phyloP scores from a whole-genome alignment of 208 protist species.

The Naegleria lovaniensis region DNA sequence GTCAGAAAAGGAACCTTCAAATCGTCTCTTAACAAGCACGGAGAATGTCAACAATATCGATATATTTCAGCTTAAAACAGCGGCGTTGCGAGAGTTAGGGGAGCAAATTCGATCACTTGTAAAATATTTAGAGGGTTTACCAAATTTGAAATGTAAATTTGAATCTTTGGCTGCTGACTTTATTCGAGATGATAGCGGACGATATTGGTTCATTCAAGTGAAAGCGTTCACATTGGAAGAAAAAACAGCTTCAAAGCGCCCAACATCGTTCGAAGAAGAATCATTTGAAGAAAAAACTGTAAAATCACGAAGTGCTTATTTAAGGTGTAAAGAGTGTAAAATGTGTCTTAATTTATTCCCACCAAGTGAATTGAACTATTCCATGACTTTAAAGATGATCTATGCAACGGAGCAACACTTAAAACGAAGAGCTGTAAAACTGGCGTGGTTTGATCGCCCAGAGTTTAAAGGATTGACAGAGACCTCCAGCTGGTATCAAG shows the following conservation, averaged over 20 bases:
- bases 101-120: neutral
- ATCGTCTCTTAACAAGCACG: neutral
- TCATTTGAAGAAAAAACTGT: neutral
- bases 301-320: neutral
- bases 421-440: neutral
- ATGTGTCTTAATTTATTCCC: conserved; percentile 24
- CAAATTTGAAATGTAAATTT: neutral
- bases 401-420: conserved; percentile 31
- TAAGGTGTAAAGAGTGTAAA: conserved; percentile 22
- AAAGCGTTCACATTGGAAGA: neutral
- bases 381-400: conserved; percentile 34
- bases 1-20: conserved; percentile 13
- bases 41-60: neutral
- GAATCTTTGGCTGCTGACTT: conserved; percentile 6
- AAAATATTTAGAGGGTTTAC: neutral
- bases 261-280: neutral
- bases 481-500: conserved; percentile 27
- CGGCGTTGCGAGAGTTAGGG: neutral
- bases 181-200: conserved; percentile 20
- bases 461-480: neutral
- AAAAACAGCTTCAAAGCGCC: neutral
- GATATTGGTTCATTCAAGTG: conserved; percentile 19
- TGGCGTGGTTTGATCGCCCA: conserved; percentile 31
- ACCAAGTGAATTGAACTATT: conserved; percentile 24
- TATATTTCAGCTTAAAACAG: neutral